These are phyloP conservation scores for Epichloe glyceriae DNA, from an alignment of 2,329 filamentous ascomycete species.

Conservation along the genomic window DNA sequence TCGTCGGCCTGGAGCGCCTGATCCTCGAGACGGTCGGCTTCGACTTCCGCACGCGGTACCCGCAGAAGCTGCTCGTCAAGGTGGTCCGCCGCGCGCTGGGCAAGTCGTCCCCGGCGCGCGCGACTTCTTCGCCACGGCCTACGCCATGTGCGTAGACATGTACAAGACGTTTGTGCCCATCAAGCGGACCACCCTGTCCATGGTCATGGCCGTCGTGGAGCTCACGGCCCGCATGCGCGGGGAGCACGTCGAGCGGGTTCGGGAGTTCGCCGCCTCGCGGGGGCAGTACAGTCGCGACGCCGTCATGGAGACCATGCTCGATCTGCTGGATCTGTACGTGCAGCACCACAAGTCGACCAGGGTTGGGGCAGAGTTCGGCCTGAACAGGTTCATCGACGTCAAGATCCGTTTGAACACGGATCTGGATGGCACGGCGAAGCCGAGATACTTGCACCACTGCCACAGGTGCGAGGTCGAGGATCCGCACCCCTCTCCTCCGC, in stretches of 20 bases:
- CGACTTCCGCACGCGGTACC: conserved; percentile 82
- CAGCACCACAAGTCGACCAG: conserved; percentile 65
- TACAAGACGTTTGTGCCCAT: conserved; percentile 89
- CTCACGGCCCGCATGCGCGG: conserved; percentile 59
- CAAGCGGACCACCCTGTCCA: conserved; percentile 76
- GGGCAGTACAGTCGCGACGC: conserved; percentile 33
- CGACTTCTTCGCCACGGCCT: conserved; percentile 54
- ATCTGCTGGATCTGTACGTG: conserved; percentile 84
- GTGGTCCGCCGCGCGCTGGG: conserved; percentile 48
- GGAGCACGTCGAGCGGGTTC: conserved; percentile 36
- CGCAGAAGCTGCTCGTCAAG: conserved; percentile 76
- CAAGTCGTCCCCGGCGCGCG: conserved; percentile 7
- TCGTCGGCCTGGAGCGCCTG: conserved; percentile 81
- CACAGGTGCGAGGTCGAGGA: conserved; percentile 34
- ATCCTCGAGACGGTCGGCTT: conserved; percentile 90
- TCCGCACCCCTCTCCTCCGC: conserved; percentile 19
- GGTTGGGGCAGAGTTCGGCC: conserved; percentile 56
- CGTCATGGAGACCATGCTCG: conserved; percentile 68
- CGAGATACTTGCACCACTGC: conserved; percentile 52
- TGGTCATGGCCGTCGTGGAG: conserved; percentile 73
- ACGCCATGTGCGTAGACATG: conserved; percentile 73
- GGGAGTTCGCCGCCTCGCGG: conserved; percentile 35
- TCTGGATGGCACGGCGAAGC: conserved; percentile 47
- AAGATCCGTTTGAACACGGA: conserved; percentile 81
- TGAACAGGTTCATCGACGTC: conserved; percentile 71